These are phyloP conservation scores for Penicillium fimorum DNA, from an alignment of 495 filamentous ascomycete species.

Conservation along the genomic window DNA sequence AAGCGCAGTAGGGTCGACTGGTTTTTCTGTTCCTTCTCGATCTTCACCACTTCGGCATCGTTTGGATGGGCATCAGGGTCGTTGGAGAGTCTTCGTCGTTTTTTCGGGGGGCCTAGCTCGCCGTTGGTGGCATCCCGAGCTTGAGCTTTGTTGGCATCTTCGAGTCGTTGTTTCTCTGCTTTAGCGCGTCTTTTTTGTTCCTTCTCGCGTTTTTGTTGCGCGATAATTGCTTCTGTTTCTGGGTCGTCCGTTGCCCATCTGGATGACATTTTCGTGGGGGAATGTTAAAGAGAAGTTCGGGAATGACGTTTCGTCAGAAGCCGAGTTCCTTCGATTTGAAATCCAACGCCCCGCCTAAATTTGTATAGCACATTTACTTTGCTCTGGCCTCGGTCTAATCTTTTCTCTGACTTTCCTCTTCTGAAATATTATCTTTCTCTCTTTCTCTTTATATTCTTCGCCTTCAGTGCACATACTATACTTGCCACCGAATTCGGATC, in stretches of 20 bases:
- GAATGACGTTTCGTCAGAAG: conserved; percentile 36
- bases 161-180: conserved; percentile 75
- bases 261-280: conserved; percentile 62
- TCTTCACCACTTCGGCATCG: conserved; percentile 31
- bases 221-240: conserved; percentile 67
- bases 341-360: conserved; percentile 37
- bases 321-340: conserved; percentile 35
- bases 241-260: conserved; percentile 81
- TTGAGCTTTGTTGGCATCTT: conserved; percentile 50
- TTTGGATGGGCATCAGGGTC: conserved; percentile 31
- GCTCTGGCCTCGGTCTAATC: background rate
- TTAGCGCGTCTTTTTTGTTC: conserved; percentile 85
- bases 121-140: conserved; percentile 23
- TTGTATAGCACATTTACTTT: background rate
- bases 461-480: background rate
- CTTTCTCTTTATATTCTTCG: background rate
- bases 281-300: conserved; percentile 4
- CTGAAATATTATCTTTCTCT: conserved; percentile 1
- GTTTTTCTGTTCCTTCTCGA: conserved; percentile 24
- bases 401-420: background rate
- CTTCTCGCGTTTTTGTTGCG: conserved; percentile 77
- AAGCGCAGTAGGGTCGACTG: conserved; percentile 64
- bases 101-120: conserved; percentile 36
- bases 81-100: conserved; percentile 49
- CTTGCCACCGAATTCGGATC: conserved; percentile 14